phyloP scores from a whole-genome alignment of 495 filamentous ascomycete species.

The Chaetomidium leptoderma region DNA sequence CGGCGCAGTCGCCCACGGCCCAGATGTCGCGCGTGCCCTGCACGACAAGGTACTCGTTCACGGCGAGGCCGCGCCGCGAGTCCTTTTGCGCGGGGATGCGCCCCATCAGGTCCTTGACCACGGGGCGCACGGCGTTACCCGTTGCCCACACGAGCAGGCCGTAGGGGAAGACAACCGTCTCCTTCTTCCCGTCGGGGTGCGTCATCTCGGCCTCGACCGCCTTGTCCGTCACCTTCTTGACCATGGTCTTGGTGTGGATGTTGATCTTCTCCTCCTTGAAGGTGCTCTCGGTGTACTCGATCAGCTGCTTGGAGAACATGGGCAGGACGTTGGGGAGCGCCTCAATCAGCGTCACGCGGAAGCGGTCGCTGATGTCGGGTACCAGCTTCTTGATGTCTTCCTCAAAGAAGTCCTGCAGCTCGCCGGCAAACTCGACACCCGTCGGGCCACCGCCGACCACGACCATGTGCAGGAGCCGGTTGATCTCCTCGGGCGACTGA shows the following conservation, averaged over 20 bases:
- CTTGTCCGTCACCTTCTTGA: conserved; percentile 94
- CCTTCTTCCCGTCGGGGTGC: conserved; percentile 81
- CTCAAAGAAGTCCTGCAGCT: conserved; percentile 98
- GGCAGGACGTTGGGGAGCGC: conserved; percentile 97
- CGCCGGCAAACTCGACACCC: conserved; percentile 96
- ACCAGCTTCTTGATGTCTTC: conserved; percentile 97
- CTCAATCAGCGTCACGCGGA: conserved; percentile 96
- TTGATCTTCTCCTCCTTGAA: conserved; percentile 98
- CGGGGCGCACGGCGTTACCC: conserved; percentile 84
- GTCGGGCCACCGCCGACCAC: conserved; percentile 97
- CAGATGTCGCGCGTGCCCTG: conserved; percentile 96
- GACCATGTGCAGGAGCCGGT: conserved; percentile 97
- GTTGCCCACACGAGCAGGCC: conserved; percentile 98
- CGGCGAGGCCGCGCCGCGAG: conserved; percentile 87
- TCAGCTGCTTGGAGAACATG: conserved; percentile 98
- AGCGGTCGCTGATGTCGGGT: conserved; percentile 87
- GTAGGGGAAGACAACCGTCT: conserved; percentile 78
- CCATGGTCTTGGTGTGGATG: conserved; percentile 97
- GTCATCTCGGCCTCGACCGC: conserved; percentile 86
- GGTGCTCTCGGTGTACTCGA: conserved; percentile 97
- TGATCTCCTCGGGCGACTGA: conserved; percentile 81
- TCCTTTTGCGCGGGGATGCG: conserved; percentile 93
- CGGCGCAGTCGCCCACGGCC: conserved; percentile 76
- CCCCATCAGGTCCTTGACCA: conserved; percentile 84
- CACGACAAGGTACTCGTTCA: conserved; percentile 98